Evolutionary conservation across 1,139 yeast genomes (phyloP).

Genomic region (Candida tunisiensis): DNA sequence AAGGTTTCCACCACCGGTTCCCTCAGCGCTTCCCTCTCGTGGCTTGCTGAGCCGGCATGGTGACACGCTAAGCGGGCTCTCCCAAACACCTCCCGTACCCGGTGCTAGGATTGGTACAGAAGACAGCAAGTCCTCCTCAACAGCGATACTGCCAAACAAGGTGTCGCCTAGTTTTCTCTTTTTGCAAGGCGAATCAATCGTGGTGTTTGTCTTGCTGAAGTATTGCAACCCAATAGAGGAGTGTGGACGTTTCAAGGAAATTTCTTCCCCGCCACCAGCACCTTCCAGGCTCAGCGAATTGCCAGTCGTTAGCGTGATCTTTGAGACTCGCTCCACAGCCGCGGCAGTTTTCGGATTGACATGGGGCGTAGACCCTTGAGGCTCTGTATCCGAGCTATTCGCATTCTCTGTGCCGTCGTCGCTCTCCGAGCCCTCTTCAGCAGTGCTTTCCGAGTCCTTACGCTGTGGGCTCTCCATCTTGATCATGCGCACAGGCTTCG

Average conservation of each 20-base stretch:
- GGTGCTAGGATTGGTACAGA: too few species aligned
- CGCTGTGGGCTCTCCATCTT: neutral
- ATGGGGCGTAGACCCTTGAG: neutral
- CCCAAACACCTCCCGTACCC: neutral
- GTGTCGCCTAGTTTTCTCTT: conserved; percentile 3
- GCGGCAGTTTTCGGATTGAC: neutral
- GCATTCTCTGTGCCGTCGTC: neutral
- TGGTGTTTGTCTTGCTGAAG: conserved; percentile 7
- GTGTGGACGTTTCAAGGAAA: conserved; percentile 17
- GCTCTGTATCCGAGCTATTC: neutral
- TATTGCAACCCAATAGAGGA: conserved; percentile 22
- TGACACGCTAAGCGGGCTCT: neutral
- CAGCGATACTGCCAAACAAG: neutral
- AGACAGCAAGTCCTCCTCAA: neutral
- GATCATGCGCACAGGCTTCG: neutral
- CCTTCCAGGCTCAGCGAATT: too few species aligned
- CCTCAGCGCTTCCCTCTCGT: too few species aligned
- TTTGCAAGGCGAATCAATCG: conserved; percentile 8
- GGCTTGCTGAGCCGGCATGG: too few species aligned
- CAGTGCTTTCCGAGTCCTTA: neutral
- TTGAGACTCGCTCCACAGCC: too few species aligned
- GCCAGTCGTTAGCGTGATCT: too few species aligned
- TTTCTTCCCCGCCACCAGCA: too few species aligned
- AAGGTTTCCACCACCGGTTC: too few species aligned
- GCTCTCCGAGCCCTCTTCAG: neutral